Base-by-base conservation (phyloP, 78 protist species). In the Cavenderia fasciculata region DNA sequence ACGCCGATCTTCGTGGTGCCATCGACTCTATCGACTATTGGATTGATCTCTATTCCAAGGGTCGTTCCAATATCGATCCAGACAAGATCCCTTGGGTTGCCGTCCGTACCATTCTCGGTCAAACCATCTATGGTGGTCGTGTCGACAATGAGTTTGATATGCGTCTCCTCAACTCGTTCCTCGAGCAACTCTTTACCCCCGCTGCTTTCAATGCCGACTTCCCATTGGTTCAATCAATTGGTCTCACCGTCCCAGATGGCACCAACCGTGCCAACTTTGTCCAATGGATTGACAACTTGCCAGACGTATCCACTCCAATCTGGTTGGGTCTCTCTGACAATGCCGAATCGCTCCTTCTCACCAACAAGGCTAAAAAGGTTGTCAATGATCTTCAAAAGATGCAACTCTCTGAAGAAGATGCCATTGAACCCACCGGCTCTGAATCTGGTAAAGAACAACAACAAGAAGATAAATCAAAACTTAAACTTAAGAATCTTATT, bases 111-210 rank as follows among this genome's bases (percentile, higher is more conserved):
- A 68, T 95, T 69, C 44, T 97, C 19, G 85, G 85, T 23, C 56
- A 74, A 43, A 71, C 94, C 3, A 62, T 96, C 38, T 95, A 95
- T 57, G 98, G 98, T 44, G 99, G 99, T 25, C 71, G 97, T 41
- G 62, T 98, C 21, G 99, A 98, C 91, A 97, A 97, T 93, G 98
- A 93, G 56, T 95, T 94, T 69, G 99, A 98, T 77, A 85, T 65
- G 73, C 92, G 85, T 40, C 75, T 94, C 16, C 87, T 98, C 19
- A 66, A 57, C 12, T 33, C 97, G 23, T 85, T 98, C 94, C 78
- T 97, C 21, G 66, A 40, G 34, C 65, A 29, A n/a, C 52, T 97
- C 29, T 92, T 98, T 68, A 38, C 92, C 3, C 86, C 94, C 16
- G 27, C 34, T 11, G 51, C 75, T 7, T 96, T 71, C 88, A 56